Conservation (phyloP, 2,329 filamentous ascomycete genomes). For the Aspergillus carbonarius region DNA sequence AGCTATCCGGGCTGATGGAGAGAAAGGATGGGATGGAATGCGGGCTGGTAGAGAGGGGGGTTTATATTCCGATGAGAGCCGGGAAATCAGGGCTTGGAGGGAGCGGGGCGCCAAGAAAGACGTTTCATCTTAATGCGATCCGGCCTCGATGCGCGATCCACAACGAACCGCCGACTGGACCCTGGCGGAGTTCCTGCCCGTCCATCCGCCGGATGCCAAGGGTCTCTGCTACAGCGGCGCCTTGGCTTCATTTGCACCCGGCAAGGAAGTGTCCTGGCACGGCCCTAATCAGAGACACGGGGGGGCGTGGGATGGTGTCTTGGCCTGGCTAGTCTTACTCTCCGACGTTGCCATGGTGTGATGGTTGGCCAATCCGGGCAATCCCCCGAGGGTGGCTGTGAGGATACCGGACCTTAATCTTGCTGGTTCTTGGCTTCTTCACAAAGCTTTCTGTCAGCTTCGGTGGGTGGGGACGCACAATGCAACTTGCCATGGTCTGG, state of each 20-base stretch:
- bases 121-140: slow-evolving; percentile 7
- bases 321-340: not conserved
- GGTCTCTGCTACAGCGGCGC: not conserved
- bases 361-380: not conserved
- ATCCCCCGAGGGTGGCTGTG: not conserved
- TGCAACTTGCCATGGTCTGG: too few species aligned
- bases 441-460: not conserved
- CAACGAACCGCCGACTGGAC: not conserved
- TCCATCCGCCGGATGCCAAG: slow-evolving; percentile 3
- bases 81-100: not conserved
- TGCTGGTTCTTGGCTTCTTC: not conserved
- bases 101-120: slow-evolving; percentile 4
- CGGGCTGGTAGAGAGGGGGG: not conserved
- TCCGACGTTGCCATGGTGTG: not conserved
- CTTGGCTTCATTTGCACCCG: slow-evolving; percentile 1
- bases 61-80: not conserved
- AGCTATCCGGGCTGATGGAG: not conserved
- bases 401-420: not conserved
- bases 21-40: not conserved
- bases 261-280: not conserved
- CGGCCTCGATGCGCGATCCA: not conserved
- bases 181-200: not conserved
- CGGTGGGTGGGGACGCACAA: not conserved
- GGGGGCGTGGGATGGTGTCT: not conserved
- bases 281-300: not conserved